Conservation (phyloP, 1,284 basidiomycete species). For the Cryptococcus sp. region DNA sequence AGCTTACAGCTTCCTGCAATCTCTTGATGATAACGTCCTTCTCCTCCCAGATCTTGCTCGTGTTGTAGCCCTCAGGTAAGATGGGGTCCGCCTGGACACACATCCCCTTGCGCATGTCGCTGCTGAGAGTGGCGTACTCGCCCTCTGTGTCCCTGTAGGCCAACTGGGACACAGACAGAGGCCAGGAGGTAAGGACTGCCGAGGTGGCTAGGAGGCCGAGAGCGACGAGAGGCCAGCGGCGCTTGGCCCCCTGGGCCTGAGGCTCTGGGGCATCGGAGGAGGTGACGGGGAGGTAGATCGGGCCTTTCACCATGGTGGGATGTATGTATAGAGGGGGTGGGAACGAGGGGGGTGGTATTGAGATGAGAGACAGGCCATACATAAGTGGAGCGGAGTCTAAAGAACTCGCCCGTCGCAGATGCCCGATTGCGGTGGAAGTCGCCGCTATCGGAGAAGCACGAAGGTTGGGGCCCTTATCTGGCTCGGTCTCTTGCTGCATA, state of each 20-base stretch:
- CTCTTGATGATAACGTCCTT: conserved; percentile 36
- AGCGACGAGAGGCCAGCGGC: conserved; percentile 12
- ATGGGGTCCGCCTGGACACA: conserved; percentile 27
- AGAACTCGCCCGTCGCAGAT: no score
- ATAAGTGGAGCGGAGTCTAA: no score
- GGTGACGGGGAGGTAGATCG: conserved; percentile 16
- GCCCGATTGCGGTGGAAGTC: background rate
- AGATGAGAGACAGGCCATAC: no score
- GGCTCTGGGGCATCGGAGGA: conserved; percentile 1
- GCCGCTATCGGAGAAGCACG: no score
- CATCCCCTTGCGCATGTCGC: conserved; percentile 1
- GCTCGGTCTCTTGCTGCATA: background rate
- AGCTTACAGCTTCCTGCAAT: conserved; percentile 25
- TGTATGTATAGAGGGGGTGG: no score
- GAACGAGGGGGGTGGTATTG: no score
- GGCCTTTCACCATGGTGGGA: conserved; percentile 13
- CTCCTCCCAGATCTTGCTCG: conserved; percentile 18
- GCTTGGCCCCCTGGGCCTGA: background rate
- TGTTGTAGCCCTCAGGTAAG: conserved; percentile 21
- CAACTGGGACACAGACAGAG: conserved; percentile 1
- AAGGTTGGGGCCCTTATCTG: no score
- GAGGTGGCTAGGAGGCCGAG: conserved; percentile 14
- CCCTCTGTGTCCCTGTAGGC: background rate
- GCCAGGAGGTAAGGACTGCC: conserved; percentile 10
- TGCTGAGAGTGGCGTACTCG: background rate